Conservation (phyloP, 176 grass and related monocot genomes). For the Saccharum spontaneum region DNA sequence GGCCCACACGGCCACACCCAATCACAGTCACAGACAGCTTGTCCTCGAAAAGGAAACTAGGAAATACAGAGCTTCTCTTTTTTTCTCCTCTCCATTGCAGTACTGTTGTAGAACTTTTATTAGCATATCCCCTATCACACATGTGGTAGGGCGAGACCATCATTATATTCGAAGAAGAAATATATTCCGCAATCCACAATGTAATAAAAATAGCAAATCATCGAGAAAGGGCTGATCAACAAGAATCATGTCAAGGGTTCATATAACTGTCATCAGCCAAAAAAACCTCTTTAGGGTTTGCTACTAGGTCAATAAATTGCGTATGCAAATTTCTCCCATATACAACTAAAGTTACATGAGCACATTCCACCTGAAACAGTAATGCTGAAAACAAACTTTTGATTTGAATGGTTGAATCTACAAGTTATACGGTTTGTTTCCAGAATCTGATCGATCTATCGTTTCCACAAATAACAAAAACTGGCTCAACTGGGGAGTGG, state of each 20-base stretch:
- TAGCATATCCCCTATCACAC: background rate
- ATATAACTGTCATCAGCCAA: background rate
- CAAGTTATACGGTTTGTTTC: constrained; percentile 58
- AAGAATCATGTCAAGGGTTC: background rate
- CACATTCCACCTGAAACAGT: constrained; percentile 7
- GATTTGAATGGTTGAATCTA: constrained; percentile 24
- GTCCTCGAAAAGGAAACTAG: background rate
- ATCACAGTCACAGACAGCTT: background rate
- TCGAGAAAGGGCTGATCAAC: background rate
- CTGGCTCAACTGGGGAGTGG: constrained; percentile 72
- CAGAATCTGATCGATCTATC: constrained; percentile 89
- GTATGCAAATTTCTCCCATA: constrained; percentile 5
- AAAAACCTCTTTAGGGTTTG: background rate
- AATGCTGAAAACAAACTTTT: constrained; percentile 1
- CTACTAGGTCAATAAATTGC: background rate
- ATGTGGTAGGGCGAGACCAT: background rate
- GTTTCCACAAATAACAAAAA: constrained; percentile 78
- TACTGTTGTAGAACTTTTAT: background rate
- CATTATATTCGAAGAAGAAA: background rate
- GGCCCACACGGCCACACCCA: background rate
- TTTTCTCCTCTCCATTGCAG: background rate
- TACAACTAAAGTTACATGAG: constrained; percentile 37
- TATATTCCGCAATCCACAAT: background rate
- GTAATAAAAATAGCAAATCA: background rate
- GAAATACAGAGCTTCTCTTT: background rate